Percentiles rank a stretch among this genome's conserved stretches.
phyloP scores from a whole-genome alignment of 495 filamentous ascomycete genomes.

The Aspergillus indologenus region DNA sequence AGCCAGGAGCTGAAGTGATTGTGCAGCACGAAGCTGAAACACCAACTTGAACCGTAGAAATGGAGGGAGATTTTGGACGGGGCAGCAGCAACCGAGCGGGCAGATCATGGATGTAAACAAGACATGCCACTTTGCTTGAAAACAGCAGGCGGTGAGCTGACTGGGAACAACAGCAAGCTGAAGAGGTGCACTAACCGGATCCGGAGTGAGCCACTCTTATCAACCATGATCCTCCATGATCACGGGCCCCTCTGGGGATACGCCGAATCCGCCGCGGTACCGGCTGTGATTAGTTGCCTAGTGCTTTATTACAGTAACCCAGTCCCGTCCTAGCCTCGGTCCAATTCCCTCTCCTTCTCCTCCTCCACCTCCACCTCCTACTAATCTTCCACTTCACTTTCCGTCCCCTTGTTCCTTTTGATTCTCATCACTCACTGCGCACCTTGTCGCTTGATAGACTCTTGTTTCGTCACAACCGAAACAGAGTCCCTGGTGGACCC shows the following conservation, averaged over 20 bases:
- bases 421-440: slow-evolving; percentile 11
- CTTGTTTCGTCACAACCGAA: slow-evolving; percentile 15
- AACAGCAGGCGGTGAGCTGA: slow-evolving; percentile 36
- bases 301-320: too few species aligned
- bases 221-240: slow-evolving; percentile 17
- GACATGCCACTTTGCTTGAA: slow-evolving; percentile 25
- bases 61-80: slow-evolving; percentile 2
- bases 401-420: background rate
- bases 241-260: slow-evolving; percentile 41
- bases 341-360: slow-evolving; percentile 17
- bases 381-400: slow-evolving; percentile 12
- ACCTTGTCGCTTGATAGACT: background rate
- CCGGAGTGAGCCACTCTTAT: background rate
- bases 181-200: background rate
- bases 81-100: slow-evolving; percentile 9
- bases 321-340: slow-evolving; percentile 26
- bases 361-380: slow-evolving; percentile 9
- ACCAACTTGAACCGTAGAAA: background rate
- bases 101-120: slow-evolving; percentile 3
- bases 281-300: too few species aligned
- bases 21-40: background rate
- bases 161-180: slow-evolving; percentile 13
- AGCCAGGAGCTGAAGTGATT: background rate
- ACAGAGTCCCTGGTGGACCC: slow-evolving; percentile 15
- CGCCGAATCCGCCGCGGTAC: slow-evolving; percentile 15